phyloP scores from a whole-genome alignment of 2,329 filamentous ascomycete genomes.

The Westerdykella sp. region DNA sequence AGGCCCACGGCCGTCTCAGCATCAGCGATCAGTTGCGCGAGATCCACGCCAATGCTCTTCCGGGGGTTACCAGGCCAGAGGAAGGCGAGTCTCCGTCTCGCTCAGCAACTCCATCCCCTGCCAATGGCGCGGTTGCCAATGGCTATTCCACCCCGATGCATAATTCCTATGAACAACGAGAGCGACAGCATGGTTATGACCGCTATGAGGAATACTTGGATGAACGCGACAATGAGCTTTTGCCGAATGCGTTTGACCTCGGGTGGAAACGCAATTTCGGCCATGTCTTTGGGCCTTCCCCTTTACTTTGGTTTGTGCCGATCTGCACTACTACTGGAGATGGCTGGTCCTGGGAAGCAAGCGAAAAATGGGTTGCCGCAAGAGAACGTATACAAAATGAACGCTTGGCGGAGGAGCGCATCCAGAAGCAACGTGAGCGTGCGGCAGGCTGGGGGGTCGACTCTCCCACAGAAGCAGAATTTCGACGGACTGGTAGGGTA shows the following conservation, averaged over 20 bases:
- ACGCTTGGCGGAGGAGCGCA: slow-evolving; percentile 33
- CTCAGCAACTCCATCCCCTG: slow-evolving; percentile 20
- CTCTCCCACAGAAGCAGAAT: slow-evolving; percentile 34
- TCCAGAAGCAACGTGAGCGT: slow-evolving; percentile 58
- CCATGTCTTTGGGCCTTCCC: slow-evolving; percentile 73
- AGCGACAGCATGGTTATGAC: slow-evolving; percentile 58
- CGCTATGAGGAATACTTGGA: slow-evolving; percentile 79
- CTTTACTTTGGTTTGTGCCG: slow-evolving; percentile 71
- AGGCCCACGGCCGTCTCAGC: slow-evolving; percentile 34
- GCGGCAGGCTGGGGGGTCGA: slow-evolving; percentile 60
- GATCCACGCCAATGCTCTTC: slow-evolving; percentile 73
- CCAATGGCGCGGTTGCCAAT: slow-evolving; percentile 24
- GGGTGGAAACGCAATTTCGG: slow-evolving; percentile 72
- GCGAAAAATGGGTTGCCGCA: slow-evolving; percentile 67
- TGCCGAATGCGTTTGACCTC: slow-evolving; percentile 91
- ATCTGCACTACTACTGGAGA: slow-evolving; percentile 82
- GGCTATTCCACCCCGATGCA: slow-evolving; percentile 42
- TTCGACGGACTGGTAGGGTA: slow-evolving; percentile 23
- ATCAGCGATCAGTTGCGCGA: slow-evolving; percentile 68
- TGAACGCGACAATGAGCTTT: slow-evolving; percentile 77
- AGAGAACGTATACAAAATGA: slow-evolving; percentile 53
- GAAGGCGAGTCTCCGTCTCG: slow-evolving; percentile 63
- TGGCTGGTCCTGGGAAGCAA: slow-evolving; percentile 92
- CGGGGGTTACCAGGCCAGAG: slow-evolving; percentile 72
- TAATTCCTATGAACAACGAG: slow-evolving; percentile 45